Percentiles rank a stretch among this genome's conserved stretches.
phyloP scores from a whole-genome alignment of 1,139 yeast species.

The Candida sp. region DNA sequence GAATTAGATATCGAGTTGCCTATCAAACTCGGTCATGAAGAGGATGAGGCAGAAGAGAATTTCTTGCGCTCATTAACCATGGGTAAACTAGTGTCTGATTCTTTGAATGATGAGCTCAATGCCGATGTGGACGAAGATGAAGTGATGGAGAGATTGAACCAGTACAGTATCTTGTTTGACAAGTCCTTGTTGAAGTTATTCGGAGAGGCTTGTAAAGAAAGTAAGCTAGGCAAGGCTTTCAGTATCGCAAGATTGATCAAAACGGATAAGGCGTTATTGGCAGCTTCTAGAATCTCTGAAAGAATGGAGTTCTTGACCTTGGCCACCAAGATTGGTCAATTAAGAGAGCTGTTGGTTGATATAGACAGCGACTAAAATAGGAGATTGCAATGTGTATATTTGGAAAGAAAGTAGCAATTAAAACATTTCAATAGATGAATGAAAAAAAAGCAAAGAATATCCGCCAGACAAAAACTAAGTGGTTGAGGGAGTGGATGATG shows the following conservation, averaged over 20 bases:
- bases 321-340: constrained; percentile 68
- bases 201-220: constrained; percentile 77
- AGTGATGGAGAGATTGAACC: constrained; percentile 49
- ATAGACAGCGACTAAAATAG: constrained; percentile 27
- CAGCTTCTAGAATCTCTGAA: constrained; percentile 85
- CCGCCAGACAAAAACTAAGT: too few relatives aligned
- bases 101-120: constrained; percentile 35
- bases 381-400: background rate
- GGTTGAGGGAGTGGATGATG: too few relatives aligned
- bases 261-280: constrained; percentile 79
- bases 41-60: constrained; percentile 38
- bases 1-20: constrained; percentile 79
- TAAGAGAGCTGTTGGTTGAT: constrained; percentile 55
- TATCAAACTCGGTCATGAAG: constrained; percentile 26
- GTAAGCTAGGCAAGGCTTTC: constrained; percentile 67
- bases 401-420: background rate
- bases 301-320: constrained; percentile 70
- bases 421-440: background rate
- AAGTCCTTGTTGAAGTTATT: constrained; percentile 75
- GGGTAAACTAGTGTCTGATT: constrained; percentile 53
- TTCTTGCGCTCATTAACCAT: constrained; percentile 50
- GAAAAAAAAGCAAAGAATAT: background rate
- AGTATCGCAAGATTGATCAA: constrained; percentile 72
- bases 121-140: constrained; percentile 47
- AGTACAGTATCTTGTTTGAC: constrained; percentile 63